Evolutionary conservation across 2,329 filamentous ascomycete species (phyloP).

Genomic region (Pestalotiopsis sp.): DNA sequence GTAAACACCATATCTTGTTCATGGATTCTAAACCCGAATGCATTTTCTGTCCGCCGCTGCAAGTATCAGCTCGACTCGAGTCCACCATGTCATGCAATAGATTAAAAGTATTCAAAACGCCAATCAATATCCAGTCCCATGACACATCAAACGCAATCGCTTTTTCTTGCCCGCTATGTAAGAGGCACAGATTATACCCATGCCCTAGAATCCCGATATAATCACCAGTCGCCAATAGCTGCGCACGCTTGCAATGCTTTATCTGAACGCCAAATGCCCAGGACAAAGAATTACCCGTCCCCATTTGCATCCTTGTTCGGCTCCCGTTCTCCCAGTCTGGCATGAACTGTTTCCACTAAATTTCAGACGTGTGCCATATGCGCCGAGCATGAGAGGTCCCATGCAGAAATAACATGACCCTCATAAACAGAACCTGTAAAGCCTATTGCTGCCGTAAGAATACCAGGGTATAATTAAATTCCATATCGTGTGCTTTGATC

Average conservation of each 20-base stretch:
- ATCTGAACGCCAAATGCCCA: not conserved
- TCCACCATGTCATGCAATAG: no score
- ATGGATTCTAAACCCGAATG: no score
- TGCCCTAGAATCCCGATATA: not conserved
- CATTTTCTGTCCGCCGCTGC: no score
- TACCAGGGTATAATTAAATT: not conserved
- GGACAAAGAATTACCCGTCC: not conserved
- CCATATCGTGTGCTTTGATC: not conserved
- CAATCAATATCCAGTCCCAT: no score
- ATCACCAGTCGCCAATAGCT: not conserved
- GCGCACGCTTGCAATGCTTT: not conserved
- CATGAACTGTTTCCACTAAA: not conserved
- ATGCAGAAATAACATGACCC: not conserved
- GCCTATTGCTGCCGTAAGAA: not conserved
- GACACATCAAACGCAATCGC: no score
- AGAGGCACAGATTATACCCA: no score
- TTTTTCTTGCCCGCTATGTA: no score
- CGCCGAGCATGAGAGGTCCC: not conserved
- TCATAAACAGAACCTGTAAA: slow-evolving; percentile 11
- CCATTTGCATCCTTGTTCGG: not conserved
- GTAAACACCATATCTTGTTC: no score
- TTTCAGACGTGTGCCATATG: slow-evolving; percentile 5
- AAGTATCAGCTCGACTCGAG: no score
- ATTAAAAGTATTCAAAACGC: no score
- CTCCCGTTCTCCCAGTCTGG: not conserved